phyloP scores from a whole-genome alignment of 345 rosid species.

The Linum lewisii region DNA sequence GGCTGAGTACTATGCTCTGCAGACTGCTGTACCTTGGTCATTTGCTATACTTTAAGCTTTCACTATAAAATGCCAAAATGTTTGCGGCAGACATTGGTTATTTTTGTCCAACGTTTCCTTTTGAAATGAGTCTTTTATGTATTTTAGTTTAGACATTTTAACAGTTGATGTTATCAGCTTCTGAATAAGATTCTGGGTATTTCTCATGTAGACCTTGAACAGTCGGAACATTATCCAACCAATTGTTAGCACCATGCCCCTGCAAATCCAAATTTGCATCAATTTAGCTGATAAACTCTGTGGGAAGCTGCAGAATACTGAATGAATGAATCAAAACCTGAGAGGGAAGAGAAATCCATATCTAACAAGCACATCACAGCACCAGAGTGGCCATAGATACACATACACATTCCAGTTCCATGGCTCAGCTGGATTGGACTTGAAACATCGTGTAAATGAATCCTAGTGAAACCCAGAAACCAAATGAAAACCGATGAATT shows the following conservation, averaged over 20 bases:
- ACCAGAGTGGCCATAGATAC: conserved; percentile 90
- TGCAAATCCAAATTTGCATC: conserved; percentile 37
- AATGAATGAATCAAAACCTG: conserved; percentile 34
- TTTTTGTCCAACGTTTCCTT: background rate
- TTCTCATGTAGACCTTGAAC: too few species aligned
- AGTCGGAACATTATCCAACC: conserved; percentile 97
- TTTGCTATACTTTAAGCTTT: background rate
- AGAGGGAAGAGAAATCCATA: conserved; percentile 73
- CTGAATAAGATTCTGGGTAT: background rate
- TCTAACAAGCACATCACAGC: conserved; percentile 71
- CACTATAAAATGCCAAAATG: background rate
- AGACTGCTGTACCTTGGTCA: too few species aligned
- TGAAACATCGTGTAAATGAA: conserved; percentile 84
- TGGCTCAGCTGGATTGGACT: conserved; percentile 84
- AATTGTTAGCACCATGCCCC: too few species aligned
- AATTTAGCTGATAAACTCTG: background rate
- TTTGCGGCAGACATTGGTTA: background rate
- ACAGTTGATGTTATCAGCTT: background rate
- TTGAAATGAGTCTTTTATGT: background rate
- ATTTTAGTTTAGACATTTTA: background rate
- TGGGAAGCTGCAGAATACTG: too few species aligned
- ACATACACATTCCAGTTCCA: too few species aligned
- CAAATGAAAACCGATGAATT: background rate
- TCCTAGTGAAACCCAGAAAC: conserved; percentile 32
- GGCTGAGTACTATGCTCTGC: background rate